Conservation (phyloP, 2,329 filamentous ascomycete species). For the Sporothrix globosa region DNA sequence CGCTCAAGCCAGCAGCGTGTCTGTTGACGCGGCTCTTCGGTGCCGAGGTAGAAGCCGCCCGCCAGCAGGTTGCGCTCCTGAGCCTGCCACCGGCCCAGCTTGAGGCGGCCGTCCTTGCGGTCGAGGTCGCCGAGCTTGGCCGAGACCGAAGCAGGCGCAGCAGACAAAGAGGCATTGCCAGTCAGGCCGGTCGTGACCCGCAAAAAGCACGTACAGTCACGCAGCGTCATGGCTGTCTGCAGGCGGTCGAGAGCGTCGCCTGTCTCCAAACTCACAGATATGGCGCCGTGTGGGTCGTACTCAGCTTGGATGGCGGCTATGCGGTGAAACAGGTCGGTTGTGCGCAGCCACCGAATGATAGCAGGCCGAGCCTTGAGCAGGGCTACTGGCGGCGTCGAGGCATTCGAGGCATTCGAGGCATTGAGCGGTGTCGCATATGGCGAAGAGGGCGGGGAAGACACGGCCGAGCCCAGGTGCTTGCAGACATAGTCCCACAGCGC, state of each 20-base stretch:
- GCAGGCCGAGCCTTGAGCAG: constrained; percentile 39
- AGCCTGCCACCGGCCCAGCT: constrained; percentile 69
- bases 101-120: constrained; percentile 69
- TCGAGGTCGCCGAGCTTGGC: constrained; percentile 75
- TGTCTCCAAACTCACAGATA: constrained; percentile 13
- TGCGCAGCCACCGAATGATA: constrained; percentile 46
- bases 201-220: constrained; percentile 77
- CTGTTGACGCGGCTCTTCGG: constrained; percentile 36
- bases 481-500: constrained; percentile 39
- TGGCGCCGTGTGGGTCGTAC: constrained; percentile 39
- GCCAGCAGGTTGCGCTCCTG: constrained; percentile 66
- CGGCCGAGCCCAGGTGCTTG: constrained; percentile 45
- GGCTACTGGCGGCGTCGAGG: background rate
- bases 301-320: constrained; percentile 46
- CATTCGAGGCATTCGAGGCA: background rate
- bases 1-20: constrained; percentile 39
- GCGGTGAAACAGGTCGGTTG: constrained; percentile 49
- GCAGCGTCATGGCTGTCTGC: constrained; percentile 74
- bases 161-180: constrained; percentile 40
- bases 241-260: constrained; percentile 51
- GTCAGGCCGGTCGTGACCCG: constrained; percentile 53
- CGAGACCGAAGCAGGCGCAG: constrained; percentile 45
- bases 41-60: constrained; percentile 66
- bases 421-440: background rate
- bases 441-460: constrained; percentile 33